A percentile compares a stretch with the other conserved stretches of the same genome.
These are phyloP conservation scores for Fraxinus xanthoxyloides DNA, from an alignment of 305 asterid genomes.

Conservation along the genomic window DNA sequence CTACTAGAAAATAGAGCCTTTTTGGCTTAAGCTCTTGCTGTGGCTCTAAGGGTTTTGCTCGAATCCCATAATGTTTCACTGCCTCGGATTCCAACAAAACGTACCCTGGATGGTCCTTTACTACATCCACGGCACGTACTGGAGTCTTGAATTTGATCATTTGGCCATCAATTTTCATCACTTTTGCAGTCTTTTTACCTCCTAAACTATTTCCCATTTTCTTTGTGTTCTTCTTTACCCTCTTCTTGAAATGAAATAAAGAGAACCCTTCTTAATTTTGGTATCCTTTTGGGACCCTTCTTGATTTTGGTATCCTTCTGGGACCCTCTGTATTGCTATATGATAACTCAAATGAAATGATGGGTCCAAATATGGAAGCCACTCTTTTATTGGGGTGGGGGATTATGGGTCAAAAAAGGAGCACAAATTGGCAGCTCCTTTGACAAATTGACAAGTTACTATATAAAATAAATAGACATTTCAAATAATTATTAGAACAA, in stretches of 20 bases:
- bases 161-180: conserved; percentile 81
- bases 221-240: background rate
- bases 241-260: background rate
- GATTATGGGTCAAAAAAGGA: conserved; percentile 48
- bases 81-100: conserved; percentile 78
- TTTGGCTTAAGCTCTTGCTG: conserved; percentile 67
- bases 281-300: background rate
- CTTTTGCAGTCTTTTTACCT: conserved; percentile 58
- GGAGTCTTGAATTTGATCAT: conserved; percentile 68
- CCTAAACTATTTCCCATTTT: conserved; percentile 78
- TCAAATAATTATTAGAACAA: background rate
- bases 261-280: background rate
- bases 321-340: background rate
- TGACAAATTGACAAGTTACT: conserved; percentile 30
- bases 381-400: conserved; percentile 25
- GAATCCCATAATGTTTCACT: conserved; percentile 72
- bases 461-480: background rate
- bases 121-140: conserved; percentile 57
- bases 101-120: conserved; percentile 57
- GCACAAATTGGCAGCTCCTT: conserved; percentile 32
- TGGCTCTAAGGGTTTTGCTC: conserved; percentile 87
- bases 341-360: background rate
- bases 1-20: conserved; percentile 72
- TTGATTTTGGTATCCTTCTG: background rate
- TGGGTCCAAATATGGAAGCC: conserved; percentile 2